Conservation (phyloP, 2,329 filamentous ascomycete species). For the Monosporascus sp. region DNA sequence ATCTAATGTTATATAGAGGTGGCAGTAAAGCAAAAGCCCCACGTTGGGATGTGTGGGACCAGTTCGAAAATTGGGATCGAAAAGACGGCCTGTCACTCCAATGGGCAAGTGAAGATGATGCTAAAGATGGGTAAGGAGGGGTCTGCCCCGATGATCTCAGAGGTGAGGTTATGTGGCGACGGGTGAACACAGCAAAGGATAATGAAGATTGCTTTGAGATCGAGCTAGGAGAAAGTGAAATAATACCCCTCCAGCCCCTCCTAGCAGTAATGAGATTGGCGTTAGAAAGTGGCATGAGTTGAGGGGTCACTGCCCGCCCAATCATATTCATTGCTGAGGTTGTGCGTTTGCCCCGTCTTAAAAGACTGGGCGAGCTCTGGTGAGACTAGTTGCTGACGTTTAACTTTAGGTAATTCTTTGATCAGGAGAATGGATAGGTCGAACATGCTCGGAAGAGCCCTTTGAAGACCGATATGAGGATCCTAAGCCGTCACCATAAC, state of each 20-base stretch:
- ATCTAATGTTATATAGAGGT: conserved; percentile 1
- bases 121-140: background rate
- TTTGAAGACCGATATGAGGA: no score
- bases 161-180: background rate
- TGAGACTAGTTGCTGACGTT: background rate
- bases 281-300: background rate
- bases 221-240: background rate
- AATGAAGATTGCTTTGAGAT: background rate
- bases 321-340: background rate
- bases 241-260: background rate
- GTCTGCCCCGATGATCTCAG: background rate
- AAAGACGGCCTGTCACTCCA: background rate
- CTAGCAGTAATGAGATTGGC: background rate
- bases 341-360: background rate
- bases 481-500: no score
- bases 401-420: no score
- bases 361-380: background rate
- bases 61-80: background rate
- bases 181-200: background rate
- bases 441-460: no score
- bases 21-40: background rate
- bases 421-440: no score
- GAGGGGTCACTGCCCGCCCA: background rate
- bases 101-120: background rate
- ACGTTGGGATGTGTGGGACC: background rate